phyloP scores from a whole-genome alignment of 2,329 filamentous ascomycete genomes.

The Chaetomiaceae sp. region DNA sequence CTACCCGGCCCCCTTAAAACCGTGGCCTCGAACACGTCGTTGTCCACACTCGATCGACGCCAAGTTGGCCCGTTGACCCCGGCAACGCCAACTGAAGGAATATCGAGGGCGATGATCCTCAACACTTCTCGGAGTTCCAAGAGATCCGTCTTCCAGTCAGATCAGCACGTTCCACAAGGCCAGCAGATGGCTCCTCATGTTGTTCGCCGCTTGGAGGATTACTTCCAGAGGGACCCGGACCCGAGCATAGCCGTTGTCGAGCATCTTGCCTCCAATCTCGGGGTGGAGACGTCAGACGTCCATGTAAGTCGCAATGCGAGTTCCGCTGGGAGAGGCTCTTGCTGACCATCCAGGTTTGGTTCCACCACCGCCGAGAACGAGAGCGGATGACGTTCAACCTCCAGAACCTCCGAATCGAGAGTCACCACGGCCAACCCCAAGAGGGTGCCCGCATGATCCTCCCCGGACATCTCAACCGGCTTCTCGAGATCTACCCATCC shows the following conservation, averaged over 20 bases:
- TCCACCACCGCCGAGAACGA: slow-evolving; percentile 48
- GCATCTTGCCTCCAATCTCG: slow-evolving; percentile 51
- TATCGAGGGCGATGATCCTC: slow-evolving; percentile 40
- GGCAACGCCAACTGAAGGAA: slow-evolving; percentile 23
- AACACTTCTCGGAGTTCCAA: slow-evolving; percentile 43
- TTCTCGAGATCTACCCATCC: slow-evolving; percentile 47
- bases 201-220: slow-evolving; percentile 48
- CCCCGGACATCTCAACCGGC: slow-evolving; percentile 45
- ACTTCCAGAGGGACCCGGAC: slow-evolving; percentile 45
- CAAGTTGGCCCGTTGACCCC: slow-evolving; percentile 21
- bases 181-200: slow-evolving; percentile 47
- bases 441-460: slow-evolving; percentile 45
- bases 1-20: slow-evolving; percentile 13
- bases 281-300: slow-evolving; percentile 48
- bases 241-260: slow-evolving; percentile 49
- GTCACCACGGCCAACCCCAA: slow-evolving; percentile 30
- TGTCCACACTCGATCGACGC: slow-evolving; percentile 17
- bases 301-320: slow-evolving; percentile 34
- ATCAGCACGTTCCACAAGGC: slow-evolving; percentile 38
- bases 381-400: slow-evolving; percentile 44
- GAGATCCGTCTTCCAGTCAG: slow-evolving; percentile 35
- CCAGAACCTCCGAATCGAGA: slow-evolving; percentile 41
- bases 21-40: slow-evolving; percentile 15
- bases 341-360: slow-evolving; percentile 41
- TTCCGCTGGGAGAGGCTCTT: not conserved